phyloP scores from a whole-genome alignment of 805 yeast genomes.

The Candida mattraensis region DNA sequence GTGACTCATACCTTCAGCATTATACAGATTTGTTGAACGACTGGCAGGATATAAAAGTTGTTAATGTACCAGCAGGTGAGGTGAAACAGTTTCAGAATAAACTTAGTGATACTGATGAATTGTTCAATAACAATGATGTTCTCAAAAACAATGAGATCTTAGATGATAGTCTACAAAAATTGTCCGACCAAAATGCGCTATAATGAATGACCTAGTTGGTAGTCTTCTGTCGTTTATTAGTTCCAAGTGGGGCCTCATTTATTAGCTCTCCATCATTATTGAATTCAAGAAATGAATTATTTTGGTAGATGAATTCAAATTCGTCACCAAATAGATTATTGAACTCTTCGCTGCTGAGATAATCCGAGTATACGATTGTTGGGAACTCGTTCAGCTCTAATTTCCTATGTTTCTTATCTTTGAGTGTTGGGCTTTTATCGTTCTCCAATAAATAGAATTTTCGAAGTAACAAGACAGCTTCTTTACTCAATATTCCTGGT shows the following conservation, averaged over 20 bases:
- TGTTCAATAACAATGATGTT: conserved; percentile 29
- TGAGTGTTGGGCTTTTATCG: conserved; percentile 79
- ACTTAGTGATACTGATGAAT: conserved; percentile 24
- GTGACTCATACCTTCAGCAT: conserved; percentile 73
- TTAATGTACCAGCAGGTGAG: conserved; percentile 1
- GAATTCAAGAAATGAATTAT: conserved; percentile 27
- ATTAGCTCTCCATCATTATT: conserved; percentile 15
- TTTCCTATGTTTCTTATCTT: conserved; percentile 66
- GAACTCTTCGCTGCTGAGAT: conserved; percentile 53
- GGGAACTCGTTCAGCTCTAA: conserved; percentile 61
- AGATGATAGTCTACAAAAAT: conserved; percentile 22
- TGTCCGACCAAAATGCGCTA: conserved; percentile 9
- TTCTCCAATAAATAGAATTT: conserved; percentile 85
- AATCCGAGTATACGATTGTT: conserved; percentile 52
- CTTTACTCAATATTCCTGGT: conserved; percentile 80
- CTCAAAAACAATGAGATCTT: conserved; percentile 27
- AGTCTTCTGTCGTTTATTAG: conserved; percentile 7
- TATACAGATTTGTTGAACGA: conserved; percentile 65
- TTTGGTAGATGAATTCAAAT: conserved; percentile 25
- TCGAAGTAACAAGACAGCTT: conserved; percentile 79
- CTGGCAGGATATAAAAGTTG: conserved; percentile 51
- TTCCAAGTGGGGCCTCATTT: conserved; percentile 10
- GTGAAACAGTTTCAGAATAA: conserved; percentile 16
- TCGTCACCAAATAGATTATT: conserved; percentile 47
- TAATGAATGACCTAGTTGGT: conserved; percentile 7